These are phyloP conservation scores for Erysimum cheiri DNA, from an alignment of 441 rosid species.

Conservation along the genomic window DNA sequence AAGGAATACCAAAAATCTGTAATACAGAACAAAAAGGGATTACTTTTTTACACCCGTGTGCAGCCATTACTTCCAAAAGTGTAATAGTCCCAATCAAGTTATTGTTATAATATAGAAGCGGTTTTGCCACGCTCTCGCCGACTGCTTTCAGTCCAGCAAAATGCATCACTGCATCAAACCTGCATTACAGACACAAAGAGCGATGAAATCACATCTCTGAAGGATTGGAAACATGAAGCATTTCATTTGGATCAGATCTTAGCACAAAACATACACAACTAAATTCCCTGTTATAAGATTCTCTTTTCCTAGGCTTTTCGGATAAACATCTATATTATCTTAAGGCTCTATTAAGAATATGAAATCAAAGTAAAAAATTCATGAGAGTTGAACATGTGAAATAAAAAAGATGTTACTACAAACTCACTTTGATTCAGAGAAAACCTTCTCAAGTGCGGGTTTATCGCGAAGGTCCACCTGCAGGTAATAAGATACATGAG, in stretches of 20 bases:
- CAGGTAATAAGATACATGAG: slow-evolving; percentile 38
- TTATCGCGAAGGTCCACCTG: slow-evolving; percentile 88
- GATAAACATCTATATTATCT: slow-evolving; percentile 1
- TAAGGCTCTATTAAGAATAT: not conserved
- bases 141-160: slow-evolving; percentile 98
- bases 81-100: slow-evolving; percentile 82
- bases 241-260: slow-evolving; percentile 32
- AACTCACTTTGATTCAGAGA: slow-evolving; percentile 63
- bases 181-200: slow-evolving; percentile 39
- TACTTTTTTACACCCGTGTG: slow-evolving; percentile 80
- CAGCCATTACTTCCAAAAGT: slow-evolving; percentile 85
- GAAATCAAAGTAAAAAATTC: slow-evolving; percentile 16
- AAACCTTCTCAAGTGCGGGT: slow-evolving; percentile 72
- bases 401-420: too few relatives aligned
- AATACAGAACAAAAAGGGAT: slow-evolving; percentile 20
- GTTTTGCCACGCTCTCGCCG: slow-evolving; percentile 88
- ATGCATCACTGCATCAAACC: slow-evolving; percentile 94
- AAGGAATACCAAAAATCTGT: slow-evolving; percentile 1
- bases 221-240: slow-evolving; percentile 14
- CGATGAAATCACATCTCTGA: slow-evolving; percentile 4
- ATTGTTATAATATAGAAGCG: slow-evolving; percentile 75
- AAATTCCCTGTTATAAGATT: not conserved
- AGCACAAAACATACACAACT: not conserved
- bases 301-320: not conserved
- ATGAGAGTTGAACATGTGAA: slow-evolving; percentile 1